Base-by-base conservation (phyloP, 2,329 filamentous ascomycete species). In the Epichloe glyceriae region DNA sequence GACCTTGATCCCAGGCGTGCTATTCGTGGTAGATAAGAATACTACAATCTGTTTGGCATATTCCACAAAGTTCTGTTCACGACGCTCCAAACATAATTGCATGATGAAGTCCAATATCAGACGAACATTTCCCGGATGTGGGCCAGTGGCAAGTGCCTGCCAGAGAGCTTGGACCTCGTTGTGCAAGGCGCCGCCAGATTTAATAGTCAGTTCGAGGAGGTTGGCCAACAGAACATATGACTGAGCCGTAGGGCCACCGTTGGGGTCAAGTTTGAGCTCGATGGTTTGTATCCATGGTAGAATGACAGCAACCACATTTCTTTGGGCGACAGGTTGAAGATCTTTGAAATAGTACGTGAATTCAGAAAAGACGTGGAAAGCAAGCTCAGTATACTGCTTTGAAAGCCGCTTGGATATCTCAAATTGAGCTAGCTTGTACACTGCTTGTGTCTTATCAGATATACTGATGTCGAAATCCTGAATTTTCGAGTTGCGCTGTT, bases 381-480 rank as follows among this genome's bases (percentile, higher is more conserved):
- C 90, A 40, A 95, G 70, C 57, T 95, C 89, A 0, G 86, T 80
- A 63, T 98, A 88, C 56, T 94, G 87, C 60, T 87, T 88, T 1
- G 90, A 86, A 39, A 98, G 76, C 19, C 90, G 79, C 60, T 91
- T 89, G 0, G 93, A 97, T 20, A 95, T 94, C 63, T 97, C 91
- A 57, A 96, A 97, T 62, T 98, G 93, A 0, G 94, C 93, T 43
- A 94, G 75, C 69, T 98, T 98, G 69, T 97, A 98, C 3, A 98
- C 91, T 0, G 91, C 90, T 57, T 95, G 95, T 0, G 94, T 98
- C 69, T 96, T 97, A 69, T 98, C 94, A 0, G 91, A 94, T 52
- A 98, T 93, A 64, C 90, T 96, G 60, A 98, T 97, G 61, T 98
- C 93, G 53, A 96, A 94, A 64, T 98, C 93, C 63, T 95, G 88